A percentile compares a stretch with the other conserved stretches of the same genome.
phyloP scores from a whole-genome alignment of 2,329 filamentous ascomycete species.

The Myriangium duriaei region DNA sequence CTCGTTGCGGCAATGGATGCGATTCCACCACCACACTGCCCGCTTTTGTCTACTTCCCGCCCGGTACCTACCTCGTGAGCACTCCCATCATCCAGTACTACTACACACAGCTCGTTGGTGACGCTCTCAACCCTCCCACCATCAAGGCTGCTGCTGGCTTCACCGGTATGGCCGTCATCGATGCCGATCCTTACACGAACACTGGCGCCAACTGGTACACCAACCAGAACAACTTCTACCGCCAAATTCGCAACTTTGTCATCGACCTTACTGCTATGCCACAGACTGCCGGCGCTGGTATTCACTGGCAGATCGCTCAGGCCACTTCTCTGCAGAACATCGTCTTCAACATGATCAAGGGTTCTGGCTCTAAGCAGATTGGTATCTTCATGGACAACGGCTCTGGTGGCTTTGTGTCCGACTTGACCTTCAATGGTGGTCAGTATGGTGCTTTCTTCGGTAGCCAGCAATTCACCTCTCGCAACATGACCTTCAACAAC shows the following conservation, averaged over 20 bases:
- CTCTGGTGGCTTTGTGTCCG: conserved; percentile 48
- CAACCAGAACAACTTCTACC: conserved; percentile 45
- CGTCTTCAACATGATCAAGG: conserved; percentile 43
- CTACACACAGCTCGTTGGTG: conserved; percentile 86
- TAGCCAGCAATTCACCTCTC: conserved; percentile 49
- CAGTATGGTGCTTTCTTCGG: conserved; percentile 47
- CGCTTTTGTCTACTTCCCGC: conserved; percentile 81
- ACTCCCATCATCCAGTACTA: conserved; percentile 73
- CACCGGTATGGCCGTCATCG: conserved; percentile 74
- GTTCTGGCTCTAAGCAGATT: conserved; percentile 37
- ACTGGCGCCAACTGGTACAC: conserved; percentile 38
- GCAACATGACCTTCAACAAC: conserved; percentile 39
- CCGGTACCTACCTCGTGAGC: conserved; percentile 74
- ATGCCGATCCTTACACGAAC: conserved; percentile 69
- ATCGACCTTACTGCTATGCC: conserved; percentile 34
- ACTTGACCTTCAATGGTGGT: conserved; percentile 49
- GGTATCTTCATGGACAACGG: conserved; percentile 50
- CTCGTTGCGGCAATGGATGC: conserved; percentile 68
- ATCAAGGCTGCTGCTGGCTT: conserved; percentile 42
- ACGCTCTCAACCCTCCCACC: conserved; percentile 58
- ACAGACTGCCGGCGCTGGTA: conserved; percentile 24
- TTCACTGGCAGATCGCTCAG: conserved; percentile 44
- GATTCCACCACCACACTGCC: conserved; percentile 75
- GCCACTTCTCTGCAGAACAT: conserved; percentile 51
- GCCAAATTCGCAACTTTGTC: conserved; percentile 42